These are phyloP conservation scores for Saturnispora dispora DNA, from an alignment of 805 yeast genomes.

Conservation along the genomic window DNA sequence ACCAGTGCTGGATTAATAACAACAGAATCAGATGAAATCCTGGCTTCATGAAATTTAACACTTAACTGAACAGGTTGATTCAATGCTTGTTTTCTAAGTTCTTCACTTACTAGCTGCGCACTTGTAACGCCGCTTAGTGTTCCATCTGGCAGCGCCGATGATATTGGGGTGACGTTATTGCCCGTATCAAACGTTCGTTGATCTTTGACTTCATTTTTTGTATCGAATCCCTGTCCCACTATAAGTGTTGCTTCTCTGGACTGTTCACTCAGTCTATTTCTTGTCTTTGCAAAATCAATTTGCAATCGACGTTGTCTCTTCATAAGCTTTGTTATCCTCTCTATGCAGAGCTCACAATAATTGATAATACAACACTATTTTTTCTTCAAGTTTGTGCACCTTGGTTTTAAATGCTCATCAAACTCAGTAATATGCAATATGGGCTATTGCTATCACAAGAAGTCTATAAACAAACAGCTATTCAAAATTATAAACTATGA, in stretches of 20 bases:
- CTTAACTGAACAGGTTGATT: conserved; percentile 34
- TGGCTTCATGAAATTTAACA: conserved; percentile 57
- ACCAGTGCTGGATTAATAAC: conserved; percentile 49
- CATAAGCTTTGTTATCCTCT: conserved; percentile 5
- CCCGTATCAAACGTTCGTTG: background rate
- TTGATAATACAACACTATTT: background rate
- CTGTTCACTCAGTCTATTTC: conserved; percentile 24
- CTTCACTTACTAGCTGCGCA: conserved; percentile 4
- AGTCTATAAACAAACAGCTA: background rate
- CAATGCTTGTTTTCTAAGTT: background rate
- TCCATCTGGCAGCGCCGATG: background rate
- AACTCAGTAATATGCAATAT: background rate
- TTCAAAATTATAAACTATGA: background rate
- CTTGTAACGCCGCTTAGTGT: background rate
- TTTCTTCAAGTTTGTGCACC: background rate
- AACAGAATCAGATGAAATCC: conserved; percentile 50
- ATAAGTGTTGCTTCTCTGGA: conserved; percentile 28
- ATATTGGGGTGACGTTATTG: background rate
- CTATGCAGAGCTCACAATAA: background rate
- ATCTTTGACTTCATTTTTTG: background rate
- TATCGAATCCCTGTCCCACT: conserved; percentile 19
- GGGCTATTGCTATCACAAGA: background rate
- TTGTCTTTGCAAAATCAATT: conserved; percentile 21
- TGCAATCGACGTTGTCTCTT: conserved; percentile 20
- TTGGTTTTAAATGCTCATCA: background rate